Conservation (phyloP, 2,329 filamentous ascomycete species). For the Colletotrichum sublineola region DNA sequence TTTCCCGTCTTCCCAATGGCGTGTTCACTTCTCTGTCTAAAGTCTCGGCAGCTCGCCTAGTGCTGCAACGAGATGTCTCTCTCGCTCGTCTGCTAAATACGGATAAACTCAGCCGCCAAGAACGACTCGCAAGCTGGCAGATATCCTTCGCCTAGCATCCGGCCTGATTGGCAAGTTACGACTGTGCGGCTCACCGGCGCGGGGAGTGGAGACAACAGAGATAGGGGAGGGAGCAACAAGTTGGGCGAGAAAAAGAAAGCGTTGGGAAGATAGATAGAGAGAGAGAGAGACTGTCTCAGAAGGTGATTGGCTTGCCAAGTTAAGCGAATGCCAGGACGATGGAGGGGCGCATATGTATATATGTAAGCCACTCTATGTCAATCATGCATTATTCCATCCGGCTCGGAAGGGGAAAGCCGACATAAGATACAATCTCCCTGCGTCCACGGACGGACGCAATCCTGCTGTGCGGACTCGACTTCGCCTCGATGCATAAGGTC, state of each 20-base stretch:
- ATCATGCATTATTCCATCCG: background rate
- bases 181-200: background rate
- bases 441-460: too few relatives aligned
- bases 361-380: background rate
- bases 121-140: background rate
- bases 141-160: background rate
- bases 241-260: conserved; percentile 13
- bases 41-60: background rate
- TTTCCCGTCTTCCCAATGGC: background rate
- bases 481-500: background rate
- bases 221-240: background rate
- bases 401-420: background rate
- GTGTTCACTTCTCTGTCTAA: background rate
- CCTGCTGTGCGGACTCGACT: too few relatives aligned
- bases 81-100: background rate
- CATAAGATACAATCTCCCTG: background rate
- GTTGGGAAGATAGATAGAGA: background rate
- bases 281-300: background rate
- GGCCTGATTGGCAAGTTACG: background rate
- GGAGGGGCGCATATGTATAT: conserved; percentile 11
- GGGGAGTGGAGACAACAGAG: conserved; percentile 2
- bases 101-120: background rate
- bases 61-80: background rate
- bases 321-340: background rate
- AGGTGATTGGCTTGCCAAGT: background rate